Base-by-base conservation (phyloP, 495 filamentous ascomycete species). In the Daldinia childiae region DNA sequence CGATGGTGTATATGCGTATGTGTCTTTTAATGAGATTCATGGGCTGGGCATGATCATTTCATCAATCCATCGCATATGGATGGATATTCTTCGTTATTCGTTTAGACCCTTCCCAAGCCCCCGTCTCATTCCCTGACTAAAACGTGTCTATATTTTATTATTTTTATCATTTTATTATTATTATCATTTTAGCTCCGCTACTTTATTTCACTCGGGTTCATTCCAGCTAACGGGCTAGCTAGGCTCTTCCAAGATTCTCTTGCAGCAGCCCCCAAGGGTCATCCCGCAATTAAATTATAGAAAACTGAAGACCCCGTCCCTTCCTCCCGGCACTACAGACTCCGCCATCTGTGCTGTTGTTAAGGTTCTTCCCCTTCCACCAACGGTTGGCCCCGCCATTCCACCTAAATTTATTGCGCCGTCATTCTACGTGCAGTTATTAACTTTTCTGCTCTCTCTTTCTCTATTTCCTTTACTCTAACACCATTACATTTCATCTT, bases 211-310 rank as follows among this genome's bases (percentile, higher is more conserved):
- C 66, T 69, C 71, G 71, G 68, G 66, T 58, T 62, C 71, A 66
- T 73, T 73, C 71, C 71, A 73, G 71, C 71, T 73, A 73, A 73
- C 66, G 62, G 66, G 58, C 66, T 73, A 73, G 62, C 71, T 73
- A 73, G 71, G 62, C 71, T 69, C 57, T 69, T 73, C 71, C 71
- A 69, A 73, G 71, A 73, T 73, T 73, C 68, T 70, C 59, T 67
- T 74, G 72, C 72, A 71, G 71, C 68, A 64, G 63, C 72, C 72
- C 69, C 66, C 66, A 73, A 75, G 75, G 72, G 72, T 73, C 63
- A 73, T 77, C 72, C 72, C 75, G 72, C 72, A 71, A 64, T 55
- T 72, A 71, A 71, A 70, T 48, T 71, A 71, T 71, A 74, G 55
- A 74, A 72, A 68, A 66, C 62, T 72, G 55, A 76, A 21, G 58